A percentile compares a stretch with the other conserved stretches of the same genome.
Evolutionary conservation across 306 rosid genomes (phyloP).

Genomic region (Cyclanthera cordifolia): DNA sequence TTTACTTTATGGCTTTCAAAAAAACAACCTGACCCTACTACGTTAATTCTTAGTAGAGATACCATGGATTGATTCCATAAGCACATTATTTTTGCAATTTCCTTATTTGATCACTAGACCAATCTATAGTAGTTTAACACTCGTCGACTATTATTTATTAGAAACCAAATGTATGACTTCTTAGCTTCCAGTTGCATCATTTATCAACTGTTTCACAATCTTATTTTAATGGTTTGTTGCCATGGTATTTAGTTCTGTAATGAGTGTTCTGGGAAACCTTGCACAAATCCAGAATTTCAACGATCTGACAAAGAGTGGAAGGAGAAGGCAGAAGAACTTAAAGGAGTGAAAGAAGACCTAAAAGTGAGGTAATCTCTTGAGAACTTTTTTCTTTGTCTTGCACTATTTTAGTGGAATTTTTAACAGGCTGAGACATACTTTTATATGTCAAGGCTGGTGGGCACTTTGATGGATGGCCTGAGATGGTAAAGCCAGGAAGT

Average conservation of each 20-base stretch:
- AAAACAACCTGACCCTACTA: too few species aligned
- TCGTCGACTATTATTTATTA: background rate
- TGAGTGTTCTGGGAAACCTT: constrained; percentile 11
- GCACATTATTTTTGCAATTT: too few species aligned
- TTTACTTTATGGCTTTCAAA: constrained; percentile 1
- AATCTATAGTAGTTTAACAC: too few species aligned
- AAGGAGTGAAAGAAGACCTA: constrained; percentile 60
- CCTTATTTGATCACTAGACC: too few species aligned
- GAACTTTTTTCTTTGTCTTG: constrained; percentile 10
- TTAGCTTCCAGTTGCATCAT: background rate
- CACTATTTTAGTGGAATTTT: constrained; percentile 16
- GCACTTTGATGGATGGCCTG: constrained; percentile 63
- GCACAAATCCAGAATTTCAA: constrained; percentile 61
- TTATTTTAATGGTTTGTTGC: background rate
- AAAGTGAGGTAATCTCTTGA: constrained; percentile 50
- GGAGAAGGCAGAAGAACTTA: constrained; percentile 68
- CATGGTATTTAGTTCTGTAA: background rate
- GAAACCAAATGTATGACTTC: background rate
- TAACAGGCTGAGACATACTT: constrained; percentile 79
- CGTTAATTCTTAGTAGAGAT: too few species aligned
- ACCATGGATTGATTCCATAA: too few species aligned
- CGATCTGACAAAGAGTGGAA: constrained; percentile 65
- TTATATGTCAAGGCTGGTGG: constrained; percentile 92
- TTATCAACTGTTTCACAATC: background rate
- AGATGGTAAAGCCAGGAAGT: constrained; percentile 80